phyloP scores from a whole-genome alignment of 495 filamentous ascomycete genomes.

The Talaromyces liani region DNA sequence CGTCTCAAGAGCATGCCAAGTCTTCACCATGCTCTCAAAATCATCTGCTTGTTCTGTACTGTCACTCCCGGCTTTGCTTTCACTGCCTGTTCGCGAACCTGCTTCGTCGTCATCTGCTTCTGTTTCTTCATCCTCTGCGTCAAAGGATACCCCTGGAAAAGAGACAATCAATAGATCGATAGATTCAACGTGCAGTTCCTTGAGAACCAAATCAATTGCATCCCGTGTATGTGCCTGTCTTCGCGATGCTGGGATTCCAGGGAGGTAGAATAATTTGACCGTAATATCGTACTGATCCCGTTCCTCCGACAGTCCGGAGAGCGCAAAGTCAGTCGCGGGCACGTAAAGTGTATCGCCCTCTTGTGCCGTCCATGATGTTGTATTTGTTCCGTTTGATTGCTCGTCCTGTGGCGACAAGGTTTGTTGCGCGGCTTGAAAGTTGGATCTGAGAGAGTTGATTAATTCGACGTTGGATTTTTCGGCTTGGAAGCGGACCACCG shows the following conservation, averaged over 20 bases:
- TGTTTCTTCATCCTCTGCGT: conserved; percentile 81
- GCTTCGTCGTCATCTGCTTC: conserved; percentile 55
- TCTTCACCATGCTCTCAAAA: conserved; percentile 61
- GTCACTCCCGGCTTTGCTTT: conserved; percentile 30
- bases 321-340: conserved; percentile 66
- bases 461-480: conserved; percentile 85
- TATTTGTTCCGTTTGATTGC: conserved; percentile 13
- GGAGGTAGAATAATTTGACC: conserved; percentile 86
- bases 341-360: conserved; percentile 59
- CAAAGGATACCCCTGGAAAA: conserved; percentile 88
- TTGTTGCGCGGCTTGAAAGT: conserved; percentile 66
- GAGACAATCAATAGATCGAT: conserved; percentile 89
- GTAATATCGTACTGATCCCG: conserved; percentile 83
- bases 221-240: conserved; percentile 62
- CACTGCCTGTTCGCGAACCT: conserved; percentile 12
- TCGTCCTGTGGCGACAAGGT: conserved; percentile 15
- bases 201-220: conserved; percentile 70
- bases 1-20: conserved; percentile 65
- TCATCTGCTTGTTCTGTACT: conserved; percentile 37
- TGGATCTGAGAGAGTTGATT: conserved; percentile 73
- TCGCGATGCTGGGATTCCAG: conserved; percentile 51
- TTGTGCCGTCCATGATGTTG: conserved; percentile 54
- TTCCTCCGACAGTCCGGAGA: conserved; percentile 67
- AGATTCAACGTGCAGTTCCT: conserved; percentile 62
- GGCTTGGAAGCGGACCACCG: conserved; percentile 68